These are phyloP conservation scores for Anaeramoeba flamelloides DNA, from an alignment of 78 protist genomes.

Conservation along the genomic window DNA sequence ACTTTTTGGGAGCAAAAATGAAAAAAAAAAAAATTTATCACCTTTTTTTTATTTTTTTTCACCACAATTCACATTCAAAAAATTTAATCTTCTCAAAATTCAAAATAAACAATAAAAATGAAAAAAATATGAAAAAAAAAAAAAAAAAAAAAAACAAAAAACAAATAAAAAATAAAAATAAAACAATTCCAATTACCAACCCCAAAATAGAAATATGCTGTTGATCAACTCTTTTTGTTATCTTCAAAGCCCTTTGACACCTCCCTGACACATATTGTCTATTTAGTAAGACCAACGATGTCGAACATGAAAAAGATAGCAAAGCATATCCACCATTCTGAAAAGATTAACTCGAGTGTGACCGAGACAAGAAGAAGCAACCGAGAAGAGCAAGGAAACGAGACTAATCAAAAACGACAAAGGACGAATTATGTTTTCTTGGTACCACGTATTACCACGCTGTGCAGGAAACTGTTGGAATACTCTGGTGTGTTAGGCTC, in stretches of 20 bases:
- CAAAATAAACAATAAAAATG: too few species aligned
- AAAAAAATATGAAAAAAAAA: too few species aligned
- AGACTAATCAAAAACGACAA: slow-evolving; percentile 12
- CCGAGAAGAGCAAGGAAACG: slow-evolving; percentile 17
- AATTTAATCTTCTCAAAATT: too few species aligned
- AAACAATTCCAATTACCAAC: too few species aligned
- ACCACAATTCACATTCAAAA: too few species aligned
- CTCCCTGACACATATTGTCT: slow-evolving; percentile 23
- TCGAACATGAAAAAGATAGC: not conserved
- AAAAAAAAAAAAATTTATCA: too few species aligned
- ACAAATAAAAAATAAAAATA: too few species aligned
- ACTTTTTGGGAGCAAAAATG: too few species aligned
- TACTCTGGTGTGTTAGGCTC: slow-evolving; percentile 48
- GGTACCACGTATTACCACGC: slow-evolving; percentile 43
- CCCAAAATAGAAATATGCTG: slow-evolving; percentile 56
- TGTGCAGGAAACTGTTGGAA: slow-evolving; percentile 51
- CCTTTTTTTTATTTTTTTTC: too few species aligned
- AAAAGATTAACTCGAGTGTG: not conserved
- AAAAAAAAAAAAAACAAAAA: too few species aligned
- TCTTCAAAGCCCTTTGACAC: slow-evolving; percentile 25
- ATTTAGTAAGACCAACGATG: slow-evolving; percentile 47
- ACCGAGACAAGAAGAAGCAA: not conserved
- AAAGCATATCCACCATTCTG: not conserved
- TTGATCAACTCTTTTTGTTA: slow-evolving; percentile 47
- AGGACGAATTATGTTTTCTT: slow-evolving; percentile 31